Percentiles rank a stretch among this genome's conserved stretches.
phyloP scores from a whole-genome alignment of 1,284 basidiomycete genomes.

The Sanghuangporus weigelae region DNA sequence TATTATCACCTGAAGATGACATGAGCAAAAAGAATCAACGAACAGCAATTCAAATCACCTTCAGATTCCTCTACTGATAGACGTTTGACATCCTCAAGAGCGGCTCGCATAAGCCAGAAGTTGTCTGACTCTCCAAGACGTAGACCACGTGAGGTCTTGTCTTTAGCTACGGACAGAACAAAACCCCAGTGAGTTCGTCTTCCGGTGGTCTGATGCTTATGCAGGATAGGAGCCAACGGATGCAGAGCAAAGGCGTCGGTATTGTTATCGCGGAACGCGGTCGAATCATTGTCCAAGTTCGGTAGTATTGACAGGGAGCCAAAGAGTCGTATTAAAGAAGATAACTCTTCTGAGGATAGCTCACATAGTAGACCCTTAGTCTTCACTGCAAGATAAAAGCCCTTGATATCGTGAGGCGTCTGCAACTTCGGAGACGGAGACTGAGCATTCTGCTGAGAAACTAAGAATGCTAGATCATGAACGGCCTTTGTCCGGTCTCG shows the following conservation, averaged over 20 bases:
- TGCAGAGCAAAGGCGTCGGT: slow-evolving; percentile 22
- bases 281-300: background rate
- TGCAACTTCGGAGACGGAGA: slow-evolving; percentile 22
- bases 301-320: slow-evolving; percentile 36
- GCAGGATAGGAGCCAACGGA: slow-evolving; percentile 24
- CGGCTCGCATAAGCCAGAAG: slow-evolving; percentile 39
- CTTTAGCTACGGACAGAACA: slow-evolving; percentile 22
- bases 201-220: slow-evolving; percentile 17
- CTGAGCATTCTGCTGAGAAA: slow-evolving; percentile 25
- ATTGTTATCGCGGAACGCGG: background rate
- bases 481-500: slow-evolving; percentile 20
- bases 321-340: slow-evolving; percentile 36
- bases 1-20: background rate
- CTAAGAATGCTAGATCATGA: slow-evolving; percentile 23
- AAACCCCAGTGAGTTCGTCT: slow-evolving; percentile 31
- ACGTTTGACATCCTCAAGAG: slow-evolving; percentile 23
- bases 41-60: background rate
- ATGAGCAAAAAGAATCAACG: background rate
- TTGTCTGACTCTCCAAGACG: slow-evolving; percentile 30
- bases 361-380: slow-evolving; percentile 24
- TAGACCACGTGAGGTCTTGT: slow-evolving; percentile 27
- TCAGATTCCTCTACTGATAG: background rate
- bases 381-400: slow-evolving; percentile 30
- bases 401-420: slow-evolving; percentile 29
- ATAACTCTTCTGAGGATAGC: slow-evolving; percentile 29